A percentile compares a stretch with the other conserved stretches of the same genome.
These are phyloP conservation scores for Ogataea pilisensis DNA, from an alignment of 805 yeast species.

Conservation along the genomic window DNA sequence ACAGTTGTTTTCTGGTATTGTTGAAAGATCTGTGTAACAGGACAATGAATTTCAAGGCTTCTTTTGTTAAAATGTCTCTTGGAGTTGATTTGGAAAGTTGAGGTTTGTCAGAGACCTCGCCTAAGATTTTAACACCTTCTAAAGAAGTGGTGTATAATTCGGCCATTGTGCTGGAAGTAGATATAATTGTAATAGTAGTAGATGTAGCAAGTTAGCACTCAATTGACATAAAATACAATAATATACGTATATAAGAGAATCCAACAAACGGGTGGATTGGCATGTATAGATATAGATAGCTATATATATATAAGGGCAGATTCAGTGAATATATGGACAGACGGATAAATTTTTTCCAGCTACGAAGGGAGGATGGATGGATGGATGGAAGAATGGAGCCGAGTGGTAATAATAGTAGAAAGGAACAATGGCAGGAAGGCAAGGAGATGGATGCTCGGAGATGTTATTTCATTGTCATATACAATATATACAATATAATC, in stretches of 20 bases:
- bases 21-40: constrained; percentile 72
- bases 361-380: constrained; percentile 3
- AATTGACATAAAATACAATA: too few relatives aligned
- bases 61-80: constrained; percentile 50
- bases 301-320: background rate
- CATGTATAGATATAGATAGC: too few relatives aligned
- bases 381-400: background rate
- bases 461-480: too few relatives aligned
- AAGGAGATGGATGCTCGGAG: too few relatives aligned
- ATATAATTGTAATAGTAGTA: too few relatives aligned
- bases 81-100: constrained; percentile 39
- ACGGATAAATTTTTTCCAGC: too few relatives aligned
- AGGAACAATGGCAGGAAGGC: too few relatives aligned
- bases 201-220: too few relatives aligned
- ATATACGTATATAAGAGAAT: too few relatives aligned
- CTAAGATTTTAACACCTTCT: constrained; percentile 51
- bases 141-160: constrained; percentile 30
- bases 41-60: constrained; percentile 66
- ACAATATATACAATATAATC: too few relatives aligned
- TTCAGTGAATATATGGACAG: background rate
- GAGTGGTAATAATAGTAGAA: constrained; percentile 17
- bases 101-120: constrained; percentile 38
- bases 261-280: too few relatives aligned
- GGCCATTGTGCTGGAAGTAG: constrained; percentile 13
- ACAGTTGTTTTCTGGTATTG: constrained; percentile 50